phyloP scores from a whole-genome alignment of 106 monocot genomes.

The Iris macrosiphon region DNA sequence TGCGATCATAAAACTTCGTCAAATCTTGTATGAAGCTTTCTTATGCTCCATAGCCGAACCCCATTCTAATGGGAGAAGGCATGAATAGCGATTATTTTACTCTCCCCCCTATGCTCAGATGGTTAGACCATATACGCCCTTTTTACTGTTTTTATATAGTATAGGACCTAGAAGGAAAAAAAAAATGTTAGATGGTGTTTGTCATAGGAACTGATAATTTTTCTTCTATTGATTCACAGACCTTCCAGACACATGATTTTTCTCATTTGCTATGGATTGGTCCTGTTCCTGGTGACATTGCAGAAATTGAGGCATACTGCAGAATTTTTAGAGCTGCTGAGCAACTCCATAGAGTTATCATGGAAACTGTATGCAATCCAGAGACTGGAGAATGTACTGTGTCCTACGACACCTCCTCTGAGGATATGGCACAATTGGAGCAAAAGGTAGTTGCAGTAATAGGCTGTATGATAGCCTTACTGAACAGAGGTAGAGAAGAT shows the following conservation, averaged over 20 bases:
- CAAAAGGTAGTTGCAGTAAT: slow-evolving; percentile 79
- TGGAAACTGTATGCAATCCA: slow-evolving; percentile 86
- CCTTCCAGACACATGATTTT: slow-evolving; percentile 44
- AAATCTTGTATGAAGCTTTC: no score
- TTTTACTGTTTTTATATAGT: neutral
- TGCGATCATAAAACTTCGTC: no score
- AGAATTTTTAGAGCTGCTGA: slow-evolving; percentile 96
- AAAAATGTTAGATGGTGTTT: neutral
- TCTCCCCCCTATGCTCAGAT: neutral
- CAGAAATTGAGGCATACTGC: slow-evolving; percentile 96
- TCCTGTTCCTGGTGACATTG: slow-evolving; percentile 93
- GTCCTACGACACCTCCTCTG: slow-evolving; percentile 55
- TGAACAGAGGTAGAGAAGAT: slow-evolving; percentile 72
- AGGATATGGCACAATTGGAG: slow-evolving; percentile 64
- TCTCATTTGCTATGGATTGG: slow-evolving; percentile 76
- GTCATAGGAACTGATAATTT: neutral
- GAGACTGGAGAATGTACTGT: slow-evolving; percentile 88
- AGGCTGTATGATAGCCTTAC: slow-evolving; percentile 72
- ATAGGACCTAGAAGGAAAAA: neutral
- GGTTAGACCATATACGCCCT: neutral
- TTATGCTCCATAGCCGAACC: no score
- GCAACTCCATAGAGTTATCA: slow-evolving; percentile 69
- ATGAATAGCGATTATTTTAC: neutral
- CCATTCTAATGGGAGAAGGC: no score
- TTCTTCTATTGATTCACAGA: slow-evolving; percentile 24